Conservation (phyloP, 1,284 basidiomycete species). For the Blastosporella zonata region DNA sequence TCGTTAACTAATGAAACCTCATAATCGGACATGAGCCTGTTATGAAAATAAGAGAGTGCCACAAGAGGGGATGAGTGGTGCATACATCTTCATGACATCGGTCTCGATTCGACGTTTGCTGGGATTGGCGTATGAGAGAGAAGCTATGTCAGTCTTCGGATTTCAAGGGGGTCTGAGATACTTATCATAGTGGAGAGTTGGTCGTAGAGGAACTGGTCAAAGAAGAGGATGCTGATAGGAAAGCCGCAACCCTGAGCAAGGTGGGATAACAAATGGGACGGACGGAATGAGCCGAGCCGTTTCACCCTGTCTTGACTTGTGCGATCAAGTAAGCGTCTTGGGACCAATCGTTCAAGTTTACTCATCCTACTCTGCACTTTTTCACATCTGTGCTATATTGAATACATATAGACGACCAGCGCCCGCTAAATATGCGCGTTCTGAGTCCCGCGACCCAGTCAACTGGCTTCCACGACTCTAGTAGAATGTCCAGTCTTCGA, state of each 20-base stretch:
- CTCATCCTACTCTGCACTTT: background rate
- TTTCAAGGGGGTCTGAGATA: constrained; percentile 10
- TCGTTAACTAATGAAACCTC: constrained; percentile 97
- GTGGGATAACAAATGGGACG: constrained; percentile 14
- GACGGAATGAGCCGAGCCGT: constrained; percentile 24
- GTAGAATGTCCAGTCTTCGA: constrained; percentile 70
- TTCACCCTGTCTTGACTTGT: background rate
- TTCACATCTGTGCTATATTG: background rate
- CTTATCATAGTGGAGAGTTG: constrained; percentile 35
- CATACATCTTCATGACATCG: constrained; percentile 97
- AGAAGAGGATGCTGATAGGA: constrained; percentile 36
- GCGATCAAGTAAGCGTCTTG: background rate
- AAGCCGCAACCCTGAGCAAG: constrained; percentile 28
- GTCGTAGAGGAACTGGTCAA: constrained; percentile 34
- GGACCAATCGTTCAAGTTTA: background rate
- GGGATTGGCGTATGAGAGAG: constrained; percentile 38
- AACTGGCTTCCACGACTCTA: constrained; percentile 24
- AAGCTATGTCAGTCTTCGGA: constrained; percentile 14
- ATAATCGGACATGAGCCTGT: constrained; percentile 93
- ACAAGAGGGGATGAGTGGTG: constrained; percentile 6
- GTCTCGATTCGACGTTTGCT: constrained; percentile 95
- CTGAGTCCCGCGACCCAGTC: background rate
- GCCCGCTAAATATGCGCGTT: background rate
- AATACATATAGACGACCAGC: constrained; percentile 3
- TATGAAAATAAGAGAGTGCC: constrained; percentile 7